Evolutionary conservation across 306 rosid species (phyloP), one percentile per base, ranked within the genome.

Genomic region (Pterocarpus santalinus): DNA sequence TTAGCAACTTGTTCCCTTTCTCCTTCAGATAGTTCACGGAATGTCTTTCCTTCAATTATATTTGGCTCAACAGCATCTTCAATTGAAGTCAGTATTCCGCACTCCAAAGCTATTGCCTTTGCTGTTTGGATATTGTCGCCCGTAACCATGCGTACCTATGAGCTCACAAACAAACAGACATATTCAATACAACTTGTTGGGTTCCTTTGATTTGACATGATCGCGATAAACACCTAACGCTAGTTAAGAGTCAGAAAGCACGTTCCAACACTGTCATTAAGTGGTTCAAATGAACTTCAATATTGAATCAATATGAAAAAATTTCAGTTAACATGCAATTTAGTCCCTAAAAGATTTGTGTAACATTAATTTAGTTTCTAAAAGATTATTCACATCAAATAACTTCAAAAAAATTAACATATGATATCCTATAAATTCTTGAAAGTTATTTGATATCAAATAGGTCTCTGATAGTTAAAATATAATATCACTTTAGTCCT

Each of bases 41-140:
- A 95, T 76, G 52, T 80, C 83, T 92, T 91, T 81, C 99, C 99
- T 85, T 95, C 99, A 75, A 95, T 93, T 56, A 95, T 80, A 69
- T 67, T 87, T 78, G 97, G 99, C 80, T 95, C 97, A 13, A 84
- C 73, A 57, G 90, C 93, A 60, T 89, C 99, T 75, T 89, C 92
- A 58, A 0, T 63, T 62, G 96, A 85, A 74, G 69, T 15, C 51
- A 95, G 89, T 83, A 95, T 95, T 72, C 98, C 99, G 88, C 99
- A 95, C 87, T 95, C 99, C 80, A 95, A 61, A 56, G 99, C 97
- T 41, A 93, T 95, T 78, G 99, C 99, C 89, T 90, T 95, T 56
- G 98, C 99, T 28, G 98, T 95, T 78, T 91, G 97, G 73, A 95
- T 86, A 82, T 95, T 95, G 85, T 95, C 99, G 46, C 98, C 99